Evolutionary conservation across 75 land plant genomes (phyloP), one percentile per base, ranked within the genome.

Genomic region (Ceratopteris richardii): DNA sequence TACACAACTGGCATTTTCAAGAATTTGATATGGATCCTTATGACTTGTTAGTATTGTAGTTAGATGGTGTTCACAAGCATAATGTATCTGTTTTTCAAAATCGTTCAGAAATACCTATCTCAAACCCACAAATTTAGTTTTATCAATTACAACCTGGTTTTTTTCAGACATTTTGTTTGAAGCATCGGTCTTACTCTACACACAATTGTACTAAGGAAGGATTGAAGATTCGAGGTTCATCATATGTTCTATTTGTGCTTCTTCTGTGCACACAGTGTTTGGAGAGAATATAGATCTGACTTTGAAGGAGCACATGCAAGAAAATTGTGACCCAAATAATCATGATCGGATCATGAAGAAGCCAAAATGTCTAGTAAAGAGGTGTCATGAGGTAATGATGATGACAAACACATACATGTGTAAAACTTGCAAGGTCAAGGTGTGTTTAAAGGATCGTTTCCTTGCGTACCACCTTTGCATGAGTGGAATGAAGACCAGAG

Each of bases 391-490:
- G 64, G 54, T 78, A 0, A 52, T 92, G n/a, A 84, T 86, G 4
- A 88, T 77, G 57, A 74, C 86, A 18, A 92, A 87, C 62, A 62
- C 74, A 0, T 61, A 48, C 51, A 44, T 53, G 1, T 92, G 97
- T 73, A 87, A 87, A 53, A 51, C 61, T 0, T 92, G 97, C 59
- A 44, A 61, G 13, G 13, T 50, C 21, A 77, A 74, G 57, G 76
- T 80, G 0, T 92, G 97, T 31, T 28, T 92, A 28, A 82, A 72
- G 71, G 88, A 92, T 50, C 41, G 93, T 1, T 91, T 86, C 30
- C 85, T 80, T 13, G 58, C 77, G n/a, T 87, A 90, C 23, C 96
- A 90, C 33, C 63, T 51, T 5, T 90, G 96, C 57, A 31, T 25
- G 11, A 24, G 36, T 18, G 20, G 57, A 18, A 1, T 26, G 12